phyloP scores from a whole-genome alignment of 2,329 filamentous ascomycete genomes.

The Phoma sp. region DNA sequence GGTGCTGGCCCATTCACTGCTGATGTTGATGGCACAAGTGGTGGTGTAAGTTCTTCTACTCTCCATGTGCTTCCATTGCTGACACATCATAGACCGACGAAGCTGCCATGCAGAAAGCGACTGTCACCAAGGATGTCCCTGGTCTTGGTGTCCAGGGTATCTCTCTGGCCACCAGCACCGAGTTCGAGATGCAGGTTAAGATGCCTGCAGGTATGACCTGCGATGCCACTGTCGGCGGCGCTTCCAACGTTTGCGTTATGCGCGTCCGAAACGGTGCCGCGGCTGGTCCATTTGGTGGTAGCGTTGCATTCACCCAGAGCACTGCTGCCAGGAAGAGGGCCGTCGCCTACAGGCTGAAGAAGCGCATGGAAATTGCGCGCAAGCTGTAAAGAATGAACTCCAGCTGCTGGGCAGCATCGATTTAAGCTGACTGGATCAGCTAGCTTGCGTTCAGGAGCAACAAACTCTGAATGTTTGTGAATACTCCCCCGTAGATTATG shows the following conservation, averaged over 20 bases:
- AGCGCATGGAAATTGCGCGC: constrained; percentile 44
- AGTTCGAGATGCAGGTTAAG: constrained; percentile 68
- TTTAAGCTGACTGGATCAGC: neutral
- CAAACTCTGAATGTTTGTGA: too few species aligned
- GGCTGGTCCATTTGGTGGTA: constrained; percentile 71
- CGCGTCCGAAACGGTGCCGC: constrained; percentile 66
- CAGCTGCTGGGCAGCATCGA: neutral
- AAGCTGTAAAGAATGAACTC: constrained; percentile 20
- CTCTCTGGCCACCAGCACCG: constrained; percentile 63
- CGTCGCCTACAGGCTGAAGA: constrained; percentile 59
- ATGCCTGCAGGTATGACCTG: constrained; percentile 74
- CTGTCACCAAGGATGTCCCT: constrained; percentile 66
- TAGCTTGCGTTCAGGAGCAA: too few species aligned
- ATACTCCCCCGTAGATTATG: too few species aligned
- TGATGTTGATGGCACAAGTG: constrained; percentile 67
- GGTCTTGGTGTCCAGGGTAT: constrained; percentile 63
- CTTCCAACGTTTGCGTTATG: constrained; percentile 68
- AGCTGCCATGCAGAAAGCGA: constrained; percentile 64
- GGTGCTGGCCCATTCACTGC: constrained; percentile 69
- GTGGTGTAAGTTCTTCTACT: constrained; percentile 49
- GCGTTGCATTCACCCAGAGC: constrained; percentile 68
- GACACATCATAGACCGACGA: constrained; percentile 52
- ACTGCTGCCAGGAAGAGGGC: constrained; percentile 65
- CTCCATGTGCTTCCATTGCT: neutral
- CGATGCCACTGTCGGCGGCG: constrained; percentile 64